Percentiles rank a stretch among this genome's conserved stretches.
These are phyloP conservation scores for Erysimum pusillum DNA, from an alignment of 441 rosid genomes.

Conservation along the genomic window DNA sequence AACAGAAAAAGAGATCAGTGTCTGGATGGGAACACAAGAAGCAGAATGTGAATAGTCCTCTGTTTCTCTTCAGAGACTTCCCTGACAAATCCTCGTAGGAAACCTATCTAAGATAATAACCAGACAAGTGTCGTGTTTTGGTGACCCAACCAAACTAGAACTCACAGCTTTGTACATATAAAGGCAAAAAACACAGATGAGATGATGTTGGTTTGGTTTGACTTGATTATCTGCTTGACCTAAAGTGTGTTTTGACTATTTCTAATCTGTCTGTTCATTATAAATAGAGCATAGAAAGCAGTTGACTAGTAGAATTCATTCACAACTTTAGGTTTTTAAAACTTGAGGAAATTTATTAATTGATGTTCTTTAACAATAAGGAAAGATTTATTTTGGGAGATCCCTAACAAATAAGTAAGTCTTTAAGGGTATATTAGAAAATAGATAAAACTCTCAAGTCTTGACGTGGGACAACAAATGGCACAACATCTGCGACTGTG, in stretches of 20 bases:
- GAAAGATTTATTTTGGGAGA: not conserved
- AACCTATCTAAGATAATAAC: not conserved
- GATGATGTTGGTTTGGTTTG: slow-evolving; percentile 15
- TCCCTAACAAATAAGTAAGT: not conserved
- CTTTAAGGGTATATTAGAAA: not conserved
- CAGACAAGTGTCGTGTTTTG: slow-evolving; percentile 7
- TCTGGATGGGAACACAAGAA: slow-evolving; percentile 72
- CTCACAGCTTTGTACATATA: slow-evolving; percentile 34
- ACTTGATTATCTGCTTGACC: slow-evolving; percentile 5
- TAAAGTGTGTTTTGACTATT: slow-evolving; percentile 30
- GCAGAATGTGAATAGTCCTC: slow-evolving; percentile 67
- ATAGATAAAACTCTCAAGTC: too few species aligned
- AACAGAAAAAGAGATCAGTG: slow-evolving; percentile 55
- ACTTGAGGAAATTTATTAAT: too few species aligned
- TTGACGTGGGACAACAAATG: not conserved
- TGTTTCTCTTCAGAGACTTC: slow-evolving; percentile 68
- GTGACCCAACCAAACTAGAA: slow-evolving; percentile 29
- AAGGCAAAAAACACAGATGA: not conserved
- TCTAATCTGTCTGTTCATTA: not conserved
- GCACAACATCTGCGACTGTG: not conserved
- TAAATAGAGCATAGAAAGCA: not conserved
- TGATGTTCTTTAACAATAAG: not conserved
- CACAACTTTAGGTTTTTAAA: not conserved
- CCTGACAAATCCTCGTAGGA: slow-evolving; percentile 52
- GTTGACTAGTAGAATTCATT: not conserved